Percentiles rank a stretch among this genome's conserved stretches.
Conservation (phyloP, 2,329 filamentous ascomycete genomes). For the Fusarium kyushuense region DNA sequence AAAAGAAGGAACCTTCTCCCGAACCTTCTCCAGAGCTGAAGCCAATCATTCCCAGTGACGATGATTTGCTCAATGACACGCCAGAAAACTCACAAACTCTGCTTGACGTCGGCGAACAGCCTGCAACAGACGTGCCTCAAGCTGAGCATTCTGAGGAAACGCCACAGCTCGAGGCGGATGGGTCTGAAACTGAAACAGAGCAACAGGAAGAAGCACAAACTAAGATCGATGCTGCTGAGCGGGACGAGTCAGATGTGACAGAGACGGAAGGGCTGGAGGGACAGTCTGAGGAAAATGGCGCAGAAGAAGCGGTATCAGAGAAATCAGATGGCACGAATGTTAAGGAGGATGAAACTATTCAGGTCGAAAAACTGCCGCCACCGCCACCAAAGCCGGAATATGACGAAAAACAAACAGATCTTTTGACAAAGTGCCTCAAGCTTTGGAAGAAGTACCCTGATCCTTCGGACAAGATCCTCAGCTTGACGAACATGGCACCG, state of each 20-base stretch:
- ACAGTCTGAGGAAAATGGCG: background rate
- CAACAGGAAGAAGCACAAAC: background rate
- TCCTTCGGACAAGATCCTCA: conserved; percentile 66
- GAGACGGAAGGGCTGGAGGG: background rate
- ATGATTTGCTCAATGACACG: conserved; percentile 69
- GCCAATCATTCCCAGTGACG: conserved; percentile 63
- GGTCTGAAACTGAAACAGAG: conserved; percentile 8
- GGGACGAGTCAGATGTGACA: background rate
- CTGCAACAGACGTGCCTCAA: background rate
- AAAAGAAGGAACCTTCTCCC: conserved; percentile 53
- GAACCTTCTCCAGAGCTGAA: conserved; percentile 54
- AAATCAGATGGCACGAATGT: conserved; percentile 28
- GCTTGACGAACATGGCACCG: conserved; percentile 73
- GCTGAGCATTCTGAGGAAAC: background rate
- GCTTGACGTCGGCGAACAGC: conserved; percentile 49
- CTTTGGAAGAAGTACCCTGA: conserved; percentile 75
- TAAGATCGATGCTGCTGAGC: background rate
- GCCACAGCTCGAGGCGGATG: conserved; percentile 40
- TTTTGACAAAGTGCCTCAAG: conserved; percentile 68
- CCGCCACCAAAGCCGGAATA: conserved; percentile 56
- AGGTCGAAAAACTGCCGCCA: conserved; percentile 43
- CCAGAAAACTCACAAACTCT: conserved; percentile 64
- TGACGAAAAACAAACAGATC: conserved; percentile 58
- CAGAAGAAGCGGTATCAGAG: conserved; percentile 34
- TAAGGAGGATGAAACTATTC: conserved; percentile 36